Evolutionary conservation across 2,329 filamentous ascomycete genomes (phyloP).

Genomic region (Trichocomaceae sp.): DNA sequence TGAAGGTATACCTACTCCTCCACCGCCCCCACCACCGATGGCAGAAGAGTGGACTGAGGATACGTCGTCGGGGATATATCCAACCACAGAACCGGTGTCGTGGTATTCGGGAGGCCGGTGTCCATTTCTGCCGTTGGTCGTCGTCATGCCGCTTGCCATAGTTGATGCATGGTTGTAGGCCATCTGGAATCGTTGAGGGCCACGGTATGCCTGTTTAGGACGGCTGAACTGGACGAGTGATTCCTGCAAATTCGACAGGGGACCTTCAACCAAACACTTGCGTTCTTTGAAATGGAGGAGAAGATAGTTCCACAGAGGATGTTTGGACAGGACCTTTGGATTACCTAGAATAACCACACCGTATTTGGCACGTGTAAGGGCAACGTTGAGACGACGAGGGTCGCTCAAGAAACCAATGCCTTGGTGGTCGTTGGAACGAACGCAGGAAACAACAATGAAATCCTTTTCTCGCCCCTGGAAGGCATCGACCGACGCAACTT

Average conservation of each 20-base stretch:
- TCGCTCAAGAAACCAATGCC: constrained; percentile 98
- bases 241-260: constrained; percentile 89
- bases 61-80: constrained; percentile 94
- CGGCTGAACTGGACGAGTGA: constrained; percentile 91
- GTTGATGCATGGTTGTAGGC: constrained; percentile 63
- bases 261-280: constrained; percentile 92
- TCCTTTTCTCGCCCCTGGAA: constrained; percentile 99
- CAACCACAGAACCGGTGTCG: constrained; percentile 82
- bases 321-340: constrained; percentile 94
- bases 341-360: constrained; percentile 95
- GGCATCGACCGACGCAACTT: constrained; percentile 95
- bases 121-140: constrained; percentile 47
- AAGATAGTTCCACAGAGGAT: constrained; percentile 94
- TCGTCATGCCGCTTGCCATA: constrained; percentile 48
- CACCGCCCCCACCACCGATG: constrained; percentile 58
- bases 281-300: constrained; percentile 94
- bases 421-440: constrained; percentile 97
- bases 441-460: constrained; percentile 95
- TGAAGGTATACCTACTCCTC: constrained; percentile 71
- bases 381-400: constrained; percentile 93
- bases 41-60: constrained; percentile 92
- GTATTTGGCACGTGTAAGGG: constrained; percentile 92
- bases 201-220: constrained; percentile 85
- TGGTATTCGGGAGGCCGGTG: constrained; percentile 47
- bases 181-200: constrained; percentile 79